These are phyloP conservation scores for Botrytis hyacinthi DNA, from an alignment of 2,329 filamentous ascomycete species.

Conservation along the genomic window DNA sequence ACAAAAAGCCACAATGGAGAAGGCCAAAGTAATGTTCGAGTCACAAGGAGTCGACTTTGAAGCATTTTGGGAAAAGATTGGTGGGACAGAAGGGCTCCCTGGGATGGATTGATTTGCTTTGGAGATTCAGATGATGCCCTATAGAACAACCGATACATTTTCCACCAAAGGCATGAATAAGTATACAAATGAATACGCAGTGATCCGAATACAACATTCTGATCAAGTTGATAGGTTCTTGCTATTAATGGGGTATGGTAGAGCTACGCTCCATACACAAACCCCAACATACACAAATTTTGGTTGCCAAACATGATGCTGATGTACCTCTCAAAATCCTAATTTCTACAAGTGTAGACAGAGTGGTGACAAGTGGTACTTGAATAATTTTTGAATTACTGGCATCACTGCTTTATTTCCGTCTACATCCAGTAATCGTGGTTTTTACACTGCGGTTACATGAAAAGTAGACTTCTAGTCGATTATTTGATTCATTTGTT, in stretches of 20 bases:
- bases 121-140: conserved; percentile 8
- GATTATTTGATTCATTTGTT: not conserved
- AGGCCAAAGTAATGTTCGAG: conserved; percentile 74
- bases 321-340: not conserved
- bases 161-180: not conserved
- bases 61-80: conserved; percentile 69
- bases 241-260: not conserved
- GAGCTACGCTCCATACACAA: not conserved
- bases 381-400: not conserved
- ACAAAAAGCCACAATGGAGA: conserved; percentile 68
- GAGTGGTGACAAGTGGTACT: not conserved
- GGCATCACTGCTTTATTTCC: not conserved
- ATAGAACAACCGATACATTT: conserved; percentile 4
- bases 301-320: not conserved
- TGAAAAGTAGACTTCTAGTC: too few species aligned
- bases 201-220: not conserved
- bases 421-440: not conserved
- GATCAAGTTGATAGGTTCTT: not conserved
- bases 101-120: conserved; percentile 43
- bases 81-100: conserved; percentile 57
- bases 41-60: conserved; percentile 79
- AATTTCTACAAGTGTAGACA: not conserved
- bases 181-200: not conserved
- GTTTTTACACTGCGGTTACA: not conserved
- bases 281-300: not conserved